phyloP scores from a whole-genome alignment of 768 basidiomycete genomes.

The Mycena pura region DNA sequence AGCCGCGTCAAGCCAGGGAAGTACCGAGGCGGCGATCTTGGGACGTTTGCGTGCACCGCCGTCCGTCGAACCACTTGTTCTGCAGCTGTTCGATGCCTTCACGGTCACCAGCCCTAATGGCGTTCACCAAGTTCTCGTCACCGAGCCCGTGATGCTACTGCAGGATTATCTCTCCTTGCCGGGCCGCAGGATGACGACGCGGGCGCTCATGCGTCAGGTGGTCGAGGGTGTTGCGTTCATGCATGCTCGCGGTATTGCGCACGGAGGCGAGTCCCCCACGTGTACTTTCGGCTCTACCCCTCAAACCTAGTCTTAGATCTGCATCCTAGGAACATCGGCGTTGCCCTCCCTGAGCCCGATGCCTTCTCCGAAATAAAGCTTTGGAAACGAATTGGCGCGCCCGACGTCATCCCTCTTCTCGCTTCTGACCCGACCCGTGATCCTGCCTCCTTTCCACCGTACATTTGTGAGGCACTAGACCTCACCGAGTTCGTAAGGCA shows the following conservation, averaged over 20 bases:
- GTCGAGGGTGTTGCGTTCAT: neutral
- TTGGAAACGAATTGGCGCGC: neutral
- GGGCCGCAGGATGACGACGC: neutral
- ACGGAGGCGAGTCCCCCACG: neutral
- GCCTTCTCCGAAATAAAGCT: neutral
- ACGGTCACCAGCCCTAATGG: neutral
- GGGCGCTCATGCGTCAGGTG: neutral
- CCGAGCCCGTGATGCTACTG: neutral
- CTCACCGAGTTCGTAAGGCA: neutral
- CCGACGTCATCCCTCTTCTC: neutral
- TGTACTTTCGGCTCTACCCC: neutral
- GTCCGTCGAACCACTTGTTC: neutral
- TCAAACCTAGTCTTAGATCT: neutral
- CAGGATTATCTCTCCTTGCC: neutral
- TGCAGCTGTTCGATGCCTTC: neutral
- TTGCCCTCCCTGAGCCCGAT: neutral
- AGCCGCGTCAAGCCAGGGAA: neutral
- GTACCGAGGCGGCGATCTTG: neutral
- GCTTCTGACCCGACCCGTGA: neutral
- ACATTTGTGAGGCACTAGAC: neutral
- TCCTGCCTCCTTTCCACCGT: neutral
- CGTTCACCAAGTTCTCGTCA: neutral
- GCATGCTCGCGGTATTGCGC: neutral
- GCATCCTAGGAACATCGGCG: conserved; percentile 1
- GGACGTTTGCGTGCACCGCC: neutral